phyloP scores from a whole-genome alignment of 805 yeast species.

The Candida caryicola region DNA sequence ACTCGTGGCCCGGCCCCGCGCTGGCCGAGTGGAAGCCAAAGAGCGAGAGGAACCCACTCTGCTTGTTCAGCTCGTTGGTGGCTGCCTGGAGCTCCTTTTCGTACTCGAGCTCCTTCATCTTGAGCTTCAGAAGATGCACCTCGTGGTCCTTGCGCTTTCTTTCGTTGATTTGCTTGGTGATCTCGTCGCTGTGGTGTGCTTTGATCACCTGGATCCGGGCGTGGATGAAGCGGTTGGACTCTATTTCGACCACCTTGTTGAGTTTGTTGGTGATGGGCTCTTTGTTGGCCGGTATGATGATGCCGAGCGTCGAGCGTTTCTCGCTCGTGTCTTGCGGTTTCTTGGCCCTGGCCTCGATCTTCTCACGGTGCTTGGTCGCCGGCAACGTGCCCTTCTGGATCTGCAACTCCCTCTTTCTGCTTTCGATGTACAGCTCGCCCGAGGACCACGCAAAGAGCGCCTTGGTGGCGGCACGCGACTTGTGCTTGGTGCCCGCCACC shows the following conservation, averaged over 20 bases:
- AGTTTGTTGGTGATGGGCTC: conserved; percentile 25
- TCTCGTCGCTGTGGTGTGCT: conserved; percentile 38
- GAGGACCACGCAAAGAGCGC: conserved; percentile 45
- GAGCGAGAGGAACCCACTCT: conserved; percentile 27
- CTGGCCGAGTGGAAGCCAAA: conserved; percentile 21
- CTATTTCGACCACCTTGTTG: conserved; percentile 30
- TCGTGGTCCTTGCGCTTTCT: conserved; percentile 41
- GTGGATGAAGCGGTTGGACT: conserved; percentile 37
- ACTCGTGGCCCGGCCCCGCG: neutral
- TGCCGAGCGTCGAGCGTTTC: conserved; percentile 1
- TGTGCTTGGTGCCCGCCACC: conserved; percentile 1
- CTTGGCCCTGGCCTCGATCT: neutral
- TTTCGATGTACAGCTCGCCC: conserved; percentile 36
- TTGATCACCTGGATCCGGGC: conserved; percentile 37
- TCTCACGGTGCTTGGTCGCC: conserved; percentile 1
- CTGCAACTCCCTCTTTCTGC: conserved; percentile 27
- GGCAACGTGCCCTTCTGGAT: conserved; percentile 5
- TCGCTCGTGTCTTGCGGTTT: neutral
- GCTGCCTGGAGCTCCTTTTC: conserved; percentile 30
- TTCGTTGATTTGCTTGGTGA: conserved; percentile 34
- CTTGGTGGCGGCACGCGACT: conserved; percentile 19
- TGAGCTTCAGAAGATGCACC: conserved; percentile 30
- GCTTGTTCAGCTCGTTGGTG: conserved; percentile 20
- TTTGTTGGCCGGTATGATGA: conserved; percentile 12
- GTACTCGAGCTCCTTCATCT: conserved; percentile 38